These are phyloP conservation scores for Rutidosis leptorrhynchoides DNA, from an alignment of 129 eudicot species.

Conservation along the genomic window DNA sequence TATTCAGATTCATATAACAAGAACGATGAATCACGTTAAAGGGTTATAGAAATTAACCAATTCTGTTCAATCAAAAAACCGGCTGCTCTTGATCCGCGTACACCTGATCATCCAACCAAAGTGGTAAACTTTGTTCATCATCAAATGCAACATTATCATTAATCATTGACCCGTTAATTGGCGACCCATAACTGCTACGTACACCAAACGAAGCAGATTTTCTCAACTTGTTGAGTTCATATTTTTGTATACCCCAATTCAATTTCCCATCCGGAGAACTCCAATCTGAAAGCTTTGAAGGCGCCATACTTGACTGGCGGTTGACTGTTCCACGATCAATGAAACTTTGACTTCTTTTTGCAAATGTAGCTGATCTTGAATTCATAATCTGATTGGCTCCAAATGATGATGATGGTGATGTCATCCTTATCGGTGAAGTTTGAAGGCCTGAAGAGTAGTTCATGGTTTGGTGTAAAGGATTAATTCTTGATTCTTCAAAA, in stretches of 20 bases:
- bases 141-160: conserved; percentile 34
- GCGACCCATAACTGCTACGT: conserved; percentile 30
- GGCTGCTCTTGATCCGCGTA: conserved; percentile 61
- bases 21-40: conserved; percentile 36
- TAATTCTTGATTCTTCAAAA: conserved; percentile 32
- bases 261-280: conserved; percentile 81
- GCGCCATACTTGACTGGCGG: conserved; percentile 38
- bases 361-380: conserved; percentile 60
- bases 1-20: conserved; percentile 20
- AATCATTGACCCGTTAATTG: too few species aligned
- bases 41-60: conserved; percentile 28
- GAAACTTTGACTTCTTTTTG: conserved; percentile 78
- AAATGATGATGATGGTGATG: conserved; percentile 41
- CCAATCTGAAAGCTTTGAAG: conserved; percentile 62
- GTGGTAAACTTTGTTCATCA: conserved; percentile 43
- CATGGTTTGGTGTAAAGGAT: conserved; percentile 48
- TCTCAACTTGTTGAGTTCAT: conserved; percentile 62
- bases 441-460: conserved; percentile 48
- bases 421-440: conserved; percentile 55
- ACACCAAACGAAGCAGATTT: conserved; percentile 83
- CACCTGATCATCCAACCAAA: conserved; percentile 60
- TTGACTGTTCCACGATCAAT: conserved; percentile 54
- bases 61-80: conserved; percentile 38
- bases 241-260: conserved; percentile 76
- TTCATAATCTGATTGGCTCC: conserved; percentile 43